Percentiles rank a stretch among this genome's conserved stretches.
phyloP scores from a whole-genome alignment of 768 basidiomycete species.

The Sutorius australiensis region DNA sequence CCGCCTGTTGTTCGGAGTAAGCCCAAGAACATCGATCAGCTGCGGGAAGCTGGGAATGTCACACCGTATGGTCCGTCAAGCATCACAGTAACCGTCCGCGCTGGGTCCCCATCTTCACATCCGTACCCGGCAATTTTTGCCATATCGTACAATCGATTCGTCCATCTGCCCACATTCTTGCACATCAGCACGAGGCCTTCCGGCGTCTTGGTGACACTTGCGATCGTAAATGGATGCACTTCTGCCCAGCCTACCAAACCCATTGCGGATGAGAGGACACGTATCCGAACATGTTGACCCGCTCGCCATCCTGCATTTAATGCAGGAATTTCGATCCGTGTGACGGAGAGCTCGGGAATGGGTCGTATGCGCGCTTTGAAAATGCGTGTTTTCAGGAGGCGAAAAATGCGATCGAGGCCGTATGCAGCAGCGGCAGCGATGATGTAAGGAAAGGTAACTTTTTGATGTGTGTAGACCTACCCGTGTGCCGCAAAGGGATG shows the following conservation, averaged over 20 bases:
- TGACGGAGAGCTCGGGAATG: conserved; percentile 43
- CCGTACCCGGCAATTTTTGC: conserved; percentile 36
- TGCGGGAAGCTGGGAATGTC: not conserved
- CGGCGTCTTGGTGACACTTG: conserved; percentile 38
- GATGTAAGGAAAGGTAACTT: conserved; percentile 38
- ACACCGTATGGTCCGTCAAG: conserved; percentile 55
- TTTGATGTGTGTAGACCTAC: conserved; percentile 26
- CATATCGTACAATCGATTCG: conserved; percentile 39
- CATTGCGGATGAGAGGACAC: conserved; percentile 40
- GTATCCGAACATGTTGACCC: conserved; percentile 57
- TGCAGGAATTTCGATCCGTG: conserved; percentile 43
- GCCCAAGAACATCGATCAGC: not conserved
- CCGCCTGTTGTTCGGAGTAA: conserved; percentile 32
- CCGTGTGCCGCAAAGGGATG: not conserved
- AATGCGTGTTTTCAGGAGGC: conserved; percentile 46
- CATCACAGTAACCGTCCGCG: conserved; percentile 35
- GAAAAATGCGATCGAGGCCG: conserved; percentile 42
- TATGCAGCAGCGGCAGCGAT: conserved; percentile 39
- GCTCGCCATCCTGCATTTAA: conserved; percentile 55
- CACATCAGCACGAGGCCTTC: conserved; percentile 48
- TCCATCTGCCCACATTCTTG: conserved; percentile 52
- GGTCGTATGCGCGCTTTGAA: conserved; percentile 42
- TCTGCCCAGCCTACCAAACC: conserved; percentile 41
- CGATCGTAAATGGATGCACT: conserved; percentile 53
- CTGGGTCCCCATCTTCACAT: conserved; percentile 24